Conservation (phyloP, 176 grass and related monocot species). For the Zea mays region Zm-B73-REFERENCE-NAM-5.0 NC_050102.1:169515001-169515500, state of each 20-base stretch:
- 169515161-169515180: not conserved
- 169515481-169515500: not conserved
- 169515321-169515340: not conserved
- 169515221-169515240: not conserved
- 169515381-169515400: slow-evolving; percentile 1
- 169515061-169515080: not conserved
- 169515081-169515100: not conserved
- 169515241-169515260: not conserved
- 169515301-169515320: not conserved
- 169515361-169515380: not conserved
- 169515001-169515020: too few species aligned
- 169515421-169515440: not conserved
- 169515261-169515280: not conserved
- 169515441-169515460: not conserved
- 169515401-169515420: not conserved
- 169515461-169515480: not conserved
- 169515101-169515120: not conserved
- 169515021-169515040: not conserved
- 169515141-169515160: not conserved
- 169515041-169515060: not conserved
- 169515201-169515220: not conserved
- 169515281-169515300: not conserved
- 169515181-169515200: not conserved
- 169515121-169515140: not conserved
- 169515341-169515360: too few species aligned